A percentile compares a stretch with the other conserved stretches of the same genome.
phyloP scores from a whole-genome alignment of 805 yeast species.

The Myxozyma geophila region DNA sequence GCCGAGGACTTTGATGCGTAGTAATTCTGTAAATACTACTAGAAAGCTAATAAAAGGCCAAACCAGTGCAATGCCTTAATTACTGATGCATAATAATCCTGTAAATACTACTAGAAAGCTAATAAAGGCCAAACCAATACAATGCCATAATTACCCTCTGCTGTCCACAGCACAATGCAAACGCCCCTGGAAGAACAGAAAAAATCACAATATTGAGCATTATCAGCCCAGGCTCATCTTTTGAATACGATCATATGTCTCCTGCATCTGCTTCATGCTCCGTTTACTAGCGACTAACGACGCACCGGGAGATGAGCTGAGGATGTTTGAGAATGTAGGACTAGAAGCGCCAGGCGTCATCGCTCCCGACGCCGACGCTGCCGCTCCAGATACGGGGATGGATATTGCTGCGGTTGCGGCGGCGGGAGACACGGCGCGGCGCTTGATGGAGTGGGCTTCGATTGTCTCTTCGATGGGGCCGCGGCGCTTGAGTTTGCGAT shows the following conservation, averaged over 20 bases:
- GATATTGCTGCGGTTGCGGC: slow-evolving; percentile 3
- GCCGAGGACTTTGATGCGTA: slow-evolving; percentile 17
- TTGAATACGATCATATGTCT: slow-evolving; percentile 35
- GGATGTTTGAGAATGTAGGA: slow-evolving; percentile 7
- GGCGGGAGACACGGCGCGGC: slow-evolving; percentile 35
- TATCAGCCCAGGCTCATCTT: slow-evolving; percentile 21
- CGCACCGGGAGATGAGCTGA: slow-evolving; percentile 17
- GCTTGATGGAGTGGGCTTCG: slow-evolving; percentile 31
- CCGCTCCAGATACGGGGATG: slow-evolving; percentile 15
- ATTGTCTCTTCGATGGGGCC: slow-evolving; percentile 22
- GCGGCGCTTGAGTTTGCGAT: slow-evolving; percentile 28
- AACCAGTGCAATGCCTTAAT: background rate
- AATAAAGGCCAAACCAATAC: background rate
- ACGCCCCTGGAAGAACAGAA: background rate
- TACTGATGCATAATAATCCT: background rate
- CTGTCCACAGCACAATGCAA: background rate
- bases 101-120: no score
- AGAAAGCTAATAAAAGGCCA: background rate
- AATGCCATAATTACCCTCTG: background rate
- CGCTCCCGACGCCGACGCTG: slow-evolving; percentile 19
- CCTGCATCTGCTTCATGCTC: slow-evolving; percentile 36
- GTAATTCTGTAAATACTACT: background rate
- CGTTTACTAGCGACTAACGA: slow-evolving; percentile 35
- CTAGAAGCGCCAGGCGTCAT: slow-evolving; percentile 13
- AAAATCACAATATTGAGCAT: background rate